A percentile compares a stretch with the other conserved stretches of the same genome.
Conservation (phyloP, 2,329 filamentous ascomycete species). For the Leptographium galeiforme region DNA sequence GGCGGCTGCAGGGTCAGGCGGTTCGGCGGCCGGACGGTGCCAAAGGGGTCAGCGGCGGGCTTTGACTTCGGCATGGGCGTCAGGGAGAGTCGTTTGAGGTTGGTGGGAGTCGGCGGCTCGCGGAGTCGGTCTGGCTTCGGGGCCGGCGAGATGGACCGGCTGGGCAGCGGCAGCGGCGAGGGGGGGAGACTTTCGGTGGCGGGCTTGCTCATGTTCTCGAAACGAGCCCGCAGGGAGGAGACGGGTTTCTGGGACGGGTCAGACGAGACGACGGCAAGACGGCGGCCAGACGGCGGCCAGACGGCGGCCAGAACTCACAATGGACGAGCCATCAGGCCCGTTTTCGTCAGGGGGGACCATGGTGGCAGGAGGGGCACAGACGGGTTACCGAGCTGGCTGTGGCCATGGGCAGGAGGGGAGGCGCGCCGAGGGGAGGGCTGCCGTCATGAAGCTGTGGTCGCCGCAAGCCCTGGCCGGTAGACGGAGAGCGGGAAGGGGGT, state of each 20-base stretch:
- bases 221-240: conserved; percentile 66
- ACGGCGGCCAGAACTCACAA: conserved; percentile 35
- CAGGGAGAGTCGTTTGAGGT: conserved; percentile 23
- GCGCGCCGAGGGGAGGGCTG: not conserved
- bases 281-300: not conserved
- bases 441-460: not conserved
- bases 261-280: not conserved
- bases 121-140: conserved; percentile 29
- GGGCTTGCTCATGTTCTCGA: conserved; percentile 58
- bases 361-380: not conserved
- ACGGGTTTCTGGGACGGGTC: conserved; percentile 51
- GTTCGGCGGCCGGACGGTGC: conserved; percentile 22
- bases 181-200: conserved; percentile 19
- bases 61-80: conserved; percentile 23
- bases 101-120: conserved; percentile 15
- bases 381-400: not conserved
- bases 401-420: conserved; percentile 1
- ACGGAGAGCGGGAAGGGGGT: not conserved
- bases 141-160: conserved; percentile 22
- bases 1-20: conserved; percentile 32
- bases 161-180: conserved; percentile 11
- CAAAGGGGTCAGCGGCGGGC: conserved; percentile 15
- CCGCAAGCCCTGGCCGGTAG: not conserved
- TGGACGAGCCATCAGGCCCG: conserved; percentile 63
- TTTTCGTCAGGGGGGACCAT: conserved; percentile 36